Percentiles rank a stretch among this genome's conserved stretches.
Evolutionary conservation across 257 asterid species (phyloP).

Genomic region (Gynochthodes officinalis): DNA sequence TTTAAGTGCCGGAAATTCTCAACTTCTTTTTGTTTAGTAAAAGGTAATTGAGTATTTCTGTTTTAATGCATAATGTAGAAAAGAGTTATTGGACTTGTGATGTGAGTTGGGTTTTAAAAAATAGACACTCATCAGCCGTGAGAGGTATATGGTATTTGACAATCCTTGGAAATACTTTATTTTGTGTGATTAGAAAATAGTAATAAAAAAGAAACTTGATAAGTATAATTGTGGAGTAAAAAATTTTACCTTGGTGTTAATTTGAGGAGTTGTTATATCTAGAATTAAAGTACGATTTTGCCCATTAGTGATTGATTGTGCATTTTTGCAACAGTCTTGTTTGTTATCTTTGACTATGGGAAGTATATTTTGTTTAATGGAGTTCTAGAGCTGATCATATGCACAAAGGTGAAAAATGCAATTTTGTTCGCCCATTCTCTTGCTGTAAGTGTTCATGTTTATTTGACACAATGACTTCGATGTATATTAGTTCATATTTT

Average conservation of each 20-base stretch:
- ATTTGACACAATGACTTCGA: too few relatives aligned
- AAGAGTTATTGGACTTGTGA: not conserved
- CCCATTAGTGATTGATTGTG: not conserved
- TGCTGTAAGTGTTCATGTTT: slow-evolving; percentile 49
- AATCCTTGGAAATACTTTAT: not conserved
- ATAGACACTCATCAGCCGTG: not conserved
- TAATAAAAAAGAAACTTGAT: not conserved
- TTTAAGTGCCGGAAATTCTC: not conserved
- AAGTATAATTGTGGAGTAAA: not conserved
- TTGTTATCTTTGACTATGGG: slow-evolving; percentile 73
- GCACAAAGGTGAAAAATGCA: slow-evolving; percentile 79
- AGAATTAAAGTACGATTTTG: not conserved
- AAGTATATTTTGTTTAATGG: slow-evolving; percentile 80
- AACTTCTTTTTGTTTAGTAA: not conserved
- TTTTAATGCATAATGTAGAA: not conserved
- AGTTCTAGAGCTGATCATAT: slow-evolving; percentile 59
- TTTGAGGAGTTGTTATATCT: not conserved
- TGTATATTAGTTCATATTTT: too few relatives aligned
- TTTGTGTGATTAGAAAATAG: not conserved
- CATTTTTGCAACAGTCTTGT: slow-evolving; percentile 8
- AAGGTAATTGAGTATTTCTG: not conserved
- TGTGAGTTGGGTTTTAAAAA: not conserved
- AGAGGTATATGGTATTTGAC: not conserved
- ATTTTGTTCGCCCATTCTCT: slow-evolving; percentile 87
- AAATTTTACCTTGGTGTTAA: not conserved